Base-by-base conservation (phyloP, 495 filamentous ascomycete species). In the Patellaria atrata region DNA sequence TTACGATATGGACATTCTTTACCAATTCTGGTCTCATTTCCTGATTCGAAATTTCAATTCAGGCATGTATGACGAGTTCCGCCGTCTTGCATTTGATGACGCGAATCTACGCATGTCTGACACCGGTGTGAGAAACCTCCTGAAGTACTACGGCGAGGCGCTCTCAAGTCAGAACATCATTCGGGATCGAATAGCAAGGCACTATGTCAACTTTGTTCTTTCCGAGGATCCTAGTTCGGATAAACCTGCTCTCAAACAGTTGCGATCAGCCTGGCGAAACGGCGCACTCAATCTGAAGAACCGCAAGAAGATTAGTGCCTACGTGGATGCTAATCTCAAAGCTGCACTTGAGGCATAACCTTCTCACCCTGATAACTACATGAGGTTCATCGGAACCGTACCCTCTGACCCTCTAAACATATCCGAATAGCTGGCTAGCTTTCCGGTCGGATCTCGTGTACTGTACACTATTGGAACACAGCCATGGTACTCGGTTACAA, bases 41-140 rank as follows among this genome's bases (percentile, higher is more conserved):
- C 67, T 89, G 25, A 62, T 73, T 38, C 62, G 68, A 42, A 75
- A 77, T 51, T 89, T 89, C 68, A 79, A 89, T 54, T 58, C 61
- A 35, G 64, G 61, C 40, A 78, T 92, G 69, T 92, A 91, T 62
- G 57, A 70, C 51, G 79, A 91, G 55, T 89, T 91, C 59, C 65
- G 73, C 41, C 57, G 60, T 43, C 63, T 68, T 48, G 81, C 84
- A 37, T 54, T 77, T 41, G 75, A 78, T 46, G 83, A 93, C 51
- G 61, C 58, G 35, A 45, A 48, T 22, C 51, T 57, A 40, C 60
- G 62, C 48, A 53, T 60, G 38, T 60, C 60, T 34, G 51, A 57
- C 35, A 55, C 55, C 42, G 75, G 75, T 19, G 58, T 73, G 47
- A 59, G 57, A 24, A 62, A 63, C 45, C 57, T 78, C 27, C 55